Evolutionary conservation across 768 basidiomycete species (phyloP), one percentile per base, ranked within the genome.

Genomic region (Termitomyces sp.): DNA sequence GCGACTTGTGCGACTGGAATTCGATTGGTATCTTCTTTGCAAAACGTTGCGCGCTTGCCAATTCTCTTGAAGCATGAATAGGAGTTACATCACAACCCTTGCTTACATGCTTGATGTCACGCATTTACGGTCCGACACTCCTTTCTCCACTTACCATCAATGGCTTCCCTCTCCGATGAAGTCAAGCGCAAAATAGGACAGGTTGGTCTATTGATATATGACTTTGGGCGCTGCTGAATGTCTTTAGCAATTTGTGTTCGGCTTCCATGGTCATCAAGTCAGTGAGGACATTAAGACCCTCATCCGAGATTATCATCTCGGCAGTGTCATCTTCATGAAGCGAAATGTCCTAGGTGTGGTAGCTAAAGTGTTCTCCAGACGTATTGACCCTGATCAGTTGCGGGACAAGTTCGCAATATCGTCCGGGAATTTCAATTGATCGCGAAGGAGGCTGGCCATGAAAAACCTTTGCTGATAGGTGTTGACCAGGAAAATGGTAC

Each of bases 401-500:
- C 78, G 15, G 65, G 69, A 40, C 84, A 87, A 60, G 73, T 81
- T 0, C 74, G 76, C 3, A 58, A 57, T 11, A 68, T 88, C 14
- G 68, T 85, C 5, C 66, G 64, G 24, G 71, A 74, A 37, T 64
- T 88, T 35, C 87, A 88, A 61, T 59, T 60, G 24, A 62, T 84
- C 11, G 85, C 87, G 3, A 78, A 76, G 55, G 74, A 79, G 26
- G 73, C 80, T 1, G 80, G 85, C 0, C 86, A 88, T 48, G 57
- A 62, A 12, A 68, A 60, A 8, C 86, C 84, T 1, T 70, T 88
- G 24, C 71, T 88, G 62, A 81, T 88, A 42, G 86, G 87, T 1
- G 87, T 79, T 17, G 86, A 88, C 70, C 87, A 88, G 65, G 87
- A 89, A 64, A 86, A 86, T 60, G 87, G 87, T 81, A 49, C 40